Percentiles rank a stretch among this genome's conserved stretches.
These are phyloP conservation scores for Aureobasidium sp. DNA, from an alignment of 2,329 filamentous ascomycete genomes.

Conservation along the genomic window DNA sequence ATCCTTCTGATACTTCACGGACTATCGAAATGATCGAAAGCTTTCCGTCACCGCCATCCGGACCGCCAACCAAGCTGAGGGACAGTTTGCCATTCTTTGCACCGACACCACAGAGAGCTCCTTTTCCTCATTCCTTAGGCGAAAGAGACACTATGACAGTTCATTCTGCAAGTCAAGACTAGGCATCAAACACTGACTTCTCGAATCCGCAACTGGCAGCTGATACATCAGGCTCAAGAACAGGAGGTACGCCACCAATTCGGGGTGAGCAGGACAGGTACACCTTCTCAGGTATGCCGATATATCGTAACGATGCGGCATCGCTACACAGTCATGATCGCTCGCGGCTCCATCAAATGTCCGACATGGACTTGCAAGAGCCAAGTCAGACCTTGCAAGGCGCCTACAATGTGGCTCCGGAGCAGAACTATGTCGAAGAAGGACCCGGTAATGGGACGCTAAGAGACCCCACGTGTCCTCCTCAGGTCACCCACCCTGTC, in stretches of 20 bases:
- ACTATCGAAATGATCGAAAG: slow-evolving; percentile 18
- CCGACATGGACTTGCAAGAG: not conserved
- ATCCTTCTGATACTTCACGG: slow-evolving; percentile 14
- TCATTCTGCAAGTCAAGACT: not conserved
- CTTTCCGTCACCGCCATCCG: slow-evolving; percentile 22
- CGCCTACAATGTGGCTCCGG: not conserved
- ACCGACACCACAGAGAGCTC: not conserved
- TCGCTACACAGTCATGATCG: slow-evolving; percentile 16
- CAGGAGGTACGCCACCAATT: slow-evolving; percentile 13
- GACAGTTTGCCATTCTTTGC: slow-evolving; percentile 13
- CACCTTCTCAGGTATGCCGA: slow-evolving; percentile 20
- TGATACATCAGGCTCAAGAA: not conserved
- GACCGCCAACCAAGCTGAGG: slow-evolving; percentile 10
- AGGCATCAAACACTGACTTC: not conserved
- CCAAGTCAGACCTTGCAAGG: not conserved
- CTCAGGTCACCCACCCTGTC: not conserved
- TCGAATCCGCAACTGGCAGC: not conserved
- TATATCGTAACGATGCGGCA: slow-evolving; percentile 17
- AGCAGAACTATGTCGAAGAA: not conserved
- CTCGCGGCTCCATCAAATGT: not conserved
- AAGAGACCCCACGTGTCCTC: not conserved
- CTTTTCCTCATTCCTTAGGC: not conserved
- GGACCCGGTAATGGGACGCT: not conserved
- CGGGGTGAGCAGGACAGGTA: slow-evolving; percentile 20
- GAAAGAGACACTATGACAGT: not conserved